phyloP scores from a whole-genome alignment of 139 green algal genomes.

The Coccomyxa sp. region DNA sequence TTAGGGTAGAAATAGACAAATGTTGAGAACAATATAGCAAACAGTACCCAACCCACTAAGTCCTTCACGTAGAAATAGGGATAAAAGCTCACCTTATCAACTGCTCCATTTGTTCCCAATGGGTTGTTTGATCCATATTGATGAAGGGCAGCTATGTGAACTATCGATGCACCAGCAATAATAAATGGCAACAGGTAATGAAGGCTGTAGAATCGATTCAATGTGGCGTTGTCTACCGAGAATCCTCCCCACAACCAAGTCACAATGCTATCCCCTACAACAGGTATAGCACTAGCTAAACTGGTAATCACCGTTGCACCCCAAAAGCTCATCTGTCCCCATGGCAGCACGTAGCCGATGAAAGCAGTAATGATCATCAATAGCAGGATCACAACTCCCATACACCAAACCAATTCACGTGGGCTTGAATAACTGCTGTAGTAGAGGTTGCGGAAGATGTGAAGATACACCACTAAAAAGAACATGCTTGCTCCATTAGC shows the following conservation, averaged over 20 bases:
- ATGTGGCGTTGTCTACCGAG: slow-evolving; percentile 53
- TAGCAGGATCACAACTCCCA: slow-evolving; percentile 55
- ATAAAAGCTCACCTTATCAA: slow-evolving; percentile 51
- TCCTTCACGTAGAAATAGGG: slow-evolving; percentile 61
- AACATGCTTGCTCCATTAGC: slow-evolving; percentile 60
- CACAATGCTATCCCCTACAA: slow-evolving; percentile 54
- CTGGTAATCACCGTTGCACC: slow-evolving; percentile 58
- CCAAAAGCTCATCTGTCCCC: slow-evolving; percentile 55
- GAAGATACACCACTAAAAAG: slow-evolving; percentile 60
- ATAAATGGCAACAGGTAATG: slow-evolving; percentile 54
- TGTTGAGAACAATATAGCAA: slow-evolving; percentile 37
- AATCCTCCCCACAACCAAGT: slow-evolving; percentile 55
- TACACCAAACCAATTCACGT: slow-evolving; percentile 52
- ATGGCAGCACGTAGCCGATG: slow-evolving; percentile 59
- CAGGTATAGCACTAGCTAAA: slow-evolving; percentile 45
- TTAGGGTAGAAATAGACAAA: slow-evolving; percentile 59
- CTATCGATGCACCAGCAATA: slow-evolving; percentile 41
- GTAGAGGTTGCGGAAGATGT: slow-evolving; percentile 59
- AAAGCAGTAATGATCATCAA: slow-evolving; percentile 60
- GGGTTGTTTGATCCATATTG: slow-evolving; percentile 62
- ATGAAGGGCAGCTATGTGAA: slow-evolving; percentile 56
- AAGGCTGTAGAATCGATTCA: slow-evolving; percentile 60
- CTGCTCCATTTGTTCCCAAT: slow-evolving; percentile 46
- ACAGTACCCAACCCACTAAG: slow-evolving; percentile 47
- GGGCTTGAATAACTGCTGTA: slow-evolving; percentile 51